Percentiles rank a stretch among this genome's conserved stretches.
phyloP scores from a whole-genome alignment of 257 asterid genomes.

The Linaria vulgaris region DNA sequence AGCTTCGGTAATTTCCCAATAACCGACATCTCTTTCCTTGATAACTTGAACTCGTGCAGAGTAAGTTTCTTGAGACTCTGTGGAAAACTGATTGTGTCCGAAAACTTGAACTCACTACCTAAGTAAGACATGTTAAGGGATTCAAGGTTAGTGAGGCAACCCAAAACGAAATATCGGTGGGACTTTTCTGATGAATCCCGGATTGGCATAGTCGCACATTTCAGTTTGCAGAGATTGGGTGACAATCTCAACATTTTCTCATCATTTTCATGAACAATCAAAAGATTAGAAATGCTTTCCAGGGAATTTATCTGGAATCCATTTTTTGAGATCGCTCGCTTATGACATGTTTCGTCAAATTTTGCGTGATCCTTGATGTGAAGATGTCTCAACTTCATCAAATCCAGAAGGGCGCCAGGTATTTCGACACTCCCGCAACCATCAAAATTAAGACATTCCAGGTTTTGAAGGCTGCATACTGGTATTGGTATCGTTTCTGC shows the following conservation, averaged over 20 bases:
- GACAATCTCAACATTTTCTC: conserved; percentile 20
- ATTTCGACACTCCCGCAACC: conserved; percentile 4
- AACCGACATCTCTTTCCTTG: conserved; percentile 20
- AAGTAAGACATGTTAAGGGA: conserved; percentile 22
- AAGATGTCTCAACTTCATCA: conserved; percentile 24
- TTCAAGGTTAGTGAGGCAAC: conserved; percentile 11
- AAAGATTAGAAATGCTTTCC: conserved; percentile 13
- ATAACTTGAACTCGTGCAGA: conserved; percentile 12
- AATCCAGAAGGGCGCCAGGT: background rate
- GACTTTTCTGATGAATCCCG: conserved; percentile 18
- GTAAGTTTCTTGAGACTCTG: conserved; percentile 13
- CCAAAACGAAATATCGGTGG: conserved; percentile 6
- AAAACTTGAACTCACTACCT: conserved; percentile 2
- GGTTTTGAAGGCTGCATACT: conserved; percentile 8
- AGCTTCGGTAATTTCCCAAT: conserved; percentile 19
- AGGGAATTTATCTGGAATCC: conserved; percentile 3
- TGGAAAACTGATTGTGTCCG: conserved; percentile 8
- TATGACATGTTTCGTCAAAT: conserved; percentile 14
- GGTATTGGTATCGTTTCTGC: conserved; percentile 7
- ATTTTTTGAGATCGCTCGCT: background rate
- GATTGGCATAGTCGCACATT: conserved; percentile 19
- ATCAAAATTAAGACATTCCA: conserved; percentile 19
- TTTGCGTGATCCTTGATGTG: conserved; percentile 11
- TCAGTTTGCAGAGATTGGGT: conserved; percentile 17
- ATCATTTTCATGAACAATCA: conserved; percentile 7